Evolutionary conservation across 148 eudicot species (phyloP).

Genomic region (Rhododendron molle): DNA sequence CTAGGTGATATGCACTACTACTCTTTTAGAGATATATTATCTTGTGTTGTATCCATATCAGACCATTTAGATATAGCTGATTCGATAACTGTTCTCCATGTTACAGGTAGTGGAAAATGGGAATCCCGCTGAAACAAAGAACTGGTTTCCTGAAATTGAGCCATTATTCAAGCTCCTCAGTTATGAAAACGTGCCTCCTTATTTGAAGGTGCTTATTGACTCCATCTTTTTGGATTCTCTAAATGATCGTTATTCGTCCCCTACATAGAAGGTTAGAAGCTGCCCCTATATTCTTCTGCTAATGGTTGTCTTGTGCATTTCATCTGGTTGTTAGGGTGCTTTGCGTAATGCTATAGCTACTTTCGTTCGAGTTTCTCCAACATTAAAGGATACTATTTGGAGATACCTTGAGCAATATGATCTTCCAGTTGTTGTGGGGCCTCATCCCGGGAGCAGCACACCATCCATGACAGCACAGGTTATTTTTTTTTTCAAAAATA

Average conservation of each 20-base stretch:
- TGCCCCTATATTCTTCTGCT: constrained; percentile 1
- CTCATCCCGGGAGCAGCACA: constrained; percentile 50
- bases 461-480: constrained; percentile 65
- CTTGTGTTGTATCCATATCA: not conserved
- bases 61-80: not conserved
- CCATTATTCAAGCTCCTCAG: constrained; percentile 95
- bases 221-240: not conserved
- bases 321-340: constrained; percentile 58
- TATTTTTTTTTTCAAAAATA: not conserved
- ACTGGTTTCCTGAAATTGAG: constrained; percentile 96
- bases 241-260: not conserved
- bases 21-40: not conserved
- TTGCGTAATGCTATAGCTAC: constrained; percentile 73
- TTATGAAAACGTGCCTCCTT: constrained; percentile 95
- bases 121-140: constrained; percentile 66
- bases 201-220: constrained; percentile 62
- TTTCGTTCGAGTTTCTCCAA: constrained; percentile 68
- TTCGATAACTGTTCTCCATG: not conserved
- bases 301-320: constrained; percentile 11
- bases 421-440: constrained; percentile 90
- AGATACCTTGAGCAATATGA: constrained; percentile 92
- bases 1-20: not conserved
- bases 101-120: constrained; percentile 81
- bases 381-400: constrained; percentile 83
- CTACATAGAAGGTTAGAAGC: not conserved